Conservation (phyloP, 345 rosid species). For the Ceriops decandra region DNA sequence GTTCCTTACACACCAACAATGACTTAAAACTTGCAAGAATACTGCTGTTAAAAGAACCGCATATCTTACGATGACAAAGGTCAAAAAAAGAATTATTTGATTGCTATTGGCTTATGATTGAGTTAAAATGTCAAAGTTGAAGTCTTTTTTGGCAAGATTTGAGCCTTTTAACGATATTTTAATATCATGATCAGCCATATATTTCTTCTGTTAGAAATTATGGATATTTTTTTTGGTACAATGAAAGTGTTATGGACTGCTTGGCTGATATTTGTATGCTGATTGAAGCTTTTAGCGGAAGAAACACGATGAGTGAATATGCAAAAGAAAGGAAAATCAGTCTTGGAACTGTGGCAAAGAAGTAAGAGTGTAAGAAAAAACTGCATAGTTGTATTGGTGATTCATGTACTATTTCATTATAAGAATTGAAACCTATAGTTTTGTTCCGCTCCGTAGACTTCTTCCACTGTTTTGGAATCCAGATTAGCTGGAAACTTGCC, state of each 20-base stretch:
- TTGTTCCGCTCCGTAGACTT: neutral
- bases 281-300: slow-evolving; percentile 1
- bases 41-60: slow-evolving; percentile 17
- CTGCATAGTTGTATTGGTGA: too few species aligned
- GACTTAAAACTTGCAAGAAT: slow-evolving; percentile 14
- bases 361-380: neutral
- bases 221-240: too few species aligned
- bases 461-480: neutral
- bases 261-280: neutral
- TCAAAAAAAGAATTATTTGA: neutral
- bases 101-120: neutral
- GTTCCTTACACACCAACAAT: slow-evolving; percentile 3
- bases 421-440: neutral
- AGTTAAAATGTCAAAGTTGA: too few species aligned
- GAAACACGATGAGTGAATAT: slow-evolving; percentile 17
- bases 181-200: too few species aligned
- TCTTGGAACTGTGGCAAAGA: slow-evolving; percentile 19
- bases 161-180: too few species aligned
- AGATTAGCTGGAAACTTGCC: neutral
- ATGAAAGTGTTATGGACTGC: too few species aligned
- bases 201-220: too few species aligned
- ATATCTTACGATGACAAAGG: slow-evolving; percentile 10
- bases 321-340: slow-evolving; percentile 4
- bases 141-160: too few species aligned
- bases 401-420: too few species aligned